Evolutionary conservation across 2,329 filamentous ascomycete species (phyloP), one percentile per base, ranked within the genome.

Genomic region (Amesomyces nigricolor): DNA sequence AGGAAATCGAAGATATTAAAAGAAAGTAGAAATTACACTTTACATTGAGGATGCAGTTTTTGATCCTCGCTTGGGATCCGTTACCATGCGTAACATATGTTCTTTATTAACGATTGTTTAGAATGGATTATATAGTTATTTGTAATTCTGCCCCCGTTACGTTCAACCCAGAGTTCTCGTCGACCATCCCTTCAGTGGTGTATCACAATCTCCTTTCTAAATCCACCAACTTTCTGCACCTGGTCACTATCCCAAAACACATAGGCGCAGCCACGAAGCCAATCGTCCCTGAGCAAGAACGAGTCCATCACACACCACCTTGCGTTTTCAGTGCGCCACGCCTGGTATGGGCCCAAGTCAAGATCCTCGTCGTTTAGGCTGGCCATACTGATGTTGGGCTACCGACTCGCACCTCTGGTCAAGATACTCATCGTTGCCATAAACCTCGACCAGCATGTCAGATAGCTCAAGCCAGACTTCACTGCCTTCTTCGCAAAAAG

Each of bases 171-270:
- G 2, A 19, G 17, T 19, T 3, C 3, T 19, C 17, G 17, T 19
- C 17, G 17, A 19, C 17, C 17, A 19, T 19, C 17, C 17, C 17
- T 19, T 19, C 17, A 19, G 17, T 19, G 17, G 17, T 19, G 17
- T 19, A 19, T 26, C 22, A 26, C 22, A 26, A 1, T 26, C 17
- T 26, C 32, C 11, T 30, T 9, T n/a, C 26, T 47, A 16, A 43
- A 50, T 14, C 47, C 13, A 10, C 47, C 47, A 14, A 43, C 43
- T 29, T 50, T 22, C 38, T 29, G 9, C 14, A 43, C 47, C 8
- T 38, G 38, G 47, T 43, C 38, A 42, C 22, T 35, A 35, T 35
- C 47, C 47, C 47, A 50, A n/a, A 50, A 43, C 26, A 50, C 47
- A 35, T 43, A 50, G n/a, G 47, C 47, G n/a, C 47, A 35, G n/a